Evolutionary conservation across 2,329 filamentous ascomycete genomes (phyloP).

Genomic region (Fusarium longipes): DNA sequence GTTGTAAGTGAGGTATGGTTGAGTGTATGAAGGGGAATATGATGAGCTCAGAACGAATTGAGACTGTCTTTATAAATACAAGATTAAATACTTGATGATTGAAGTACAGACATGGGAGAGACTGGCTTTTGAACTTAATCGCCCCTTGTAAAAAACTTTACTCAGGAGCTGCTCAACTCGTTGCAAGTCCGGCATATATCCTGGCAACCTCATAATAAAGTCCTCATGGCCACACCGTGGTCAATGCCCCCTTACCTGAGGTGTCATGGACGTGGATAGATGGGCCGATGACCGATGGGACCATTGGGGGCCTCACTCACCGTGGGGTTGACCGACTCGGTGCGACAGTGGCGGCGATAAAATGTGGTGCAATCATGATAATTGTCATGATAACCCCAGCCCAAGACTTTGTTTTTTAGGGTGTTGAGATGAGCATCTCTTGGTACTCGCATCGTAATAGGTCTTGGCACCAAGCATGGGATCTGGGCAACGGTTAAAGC

Average conservation of each 20-base stretch:
- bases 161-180: conserved; percentile 35
- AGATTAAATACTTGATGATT: neutral
- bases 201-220: conserved; percentile 41
- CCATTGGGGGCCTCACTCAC: conserved; percentile 35
- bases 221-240: conserved; percentile 45
- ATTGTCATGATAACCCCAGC: conserved; percentile 12
- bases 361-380: conserved; percentile 30
- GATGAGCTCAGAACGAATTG: neutral
- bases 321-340: conserved; percentile 45
- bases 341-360: conserved; percentile 36
- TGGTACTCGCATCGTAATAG: conserved; percentile 4
- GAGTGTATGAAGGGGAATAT: conserved; percentile 1
- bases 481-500: neutral
- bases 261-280: conserved; percentile 45
- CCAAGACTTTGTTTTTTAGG: conserved; percentile 8
- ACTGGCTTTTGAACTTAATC: conserved; percentile 29
- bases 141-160: conserved; percentile 12
- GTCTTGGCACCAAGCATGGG: neutral
- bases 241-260: conserved; percentile 39
- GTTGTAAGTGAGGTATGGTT: conserved; percentile 9
- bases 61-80: conserved; percentile 9
- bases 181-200: conserved; percentile 26
- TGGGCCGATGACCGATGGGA: conserved; percentile 46
- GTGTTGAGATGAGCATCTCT: conserved; percentile 16
- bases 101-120: conserved; percentile 4